Evolutionary conservation across 192 early-diverging fungal genomes (phyloP), one percentile per base, ranked within the genome.

Genomic region (Lobosporangium transversale): DNA sequence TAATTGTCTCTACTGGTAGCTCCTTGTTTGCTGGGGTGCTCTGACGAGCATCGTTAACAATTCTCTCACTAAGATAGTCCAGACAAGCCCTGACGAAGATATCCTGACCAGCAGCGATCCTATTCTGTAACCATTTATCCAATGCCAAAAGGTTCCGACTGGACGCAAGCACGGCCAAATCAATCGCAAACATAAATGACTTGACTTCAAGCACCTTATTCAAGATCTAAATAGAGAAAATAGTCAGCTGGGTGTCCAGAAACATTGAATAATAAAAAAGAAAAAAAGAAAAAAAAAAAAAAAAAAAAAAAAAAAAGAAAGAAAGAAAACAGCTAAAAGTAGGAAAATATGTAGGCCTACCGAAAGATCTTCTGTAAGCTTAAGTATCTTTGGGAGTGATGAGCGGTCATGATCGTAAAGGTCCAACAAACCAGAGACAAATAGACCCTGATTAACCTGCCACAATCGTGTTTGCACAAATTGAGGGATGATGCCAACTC

Each of bases 91-190:
- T 79, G 40, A 89, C 53, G 80, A 95, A 95, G 12, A 68, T 30
- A 40, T 89, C 87, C n/a, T 88, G 84, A 35, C 88, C 83, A 7
- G 88, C 82, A 8, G 66, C 52, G 12, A 94, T 84, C 29, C 89
- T 89, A 47, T 93, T 93, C 57, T 84, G 86, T 10, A 95, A 70
- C 93, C 93, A 95, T 70, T 93, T 94, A 62, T 94, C 94, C 1
- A 95, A 65, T 56, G 92, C 94, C 4, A 95, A 68, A 50, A 88
- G 92, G 58, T 94, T 91, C 26, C 92, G 79, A 8, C 92, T 83
- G 2, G 89, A 89, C 4, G 94, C 93, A 14, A 95, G 78, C 0
- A 91, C 86, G 27, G 93, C 93, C 20, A 95, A 65, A 53, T 94
- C 94, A 49, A 95, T 91, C 0, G 91, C 58, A 71, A 95, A 94